Evolutionary conservation across 768 basidiomycete species (phyloP).

Genomic region (Flagelloscypha sp.): DNA sequence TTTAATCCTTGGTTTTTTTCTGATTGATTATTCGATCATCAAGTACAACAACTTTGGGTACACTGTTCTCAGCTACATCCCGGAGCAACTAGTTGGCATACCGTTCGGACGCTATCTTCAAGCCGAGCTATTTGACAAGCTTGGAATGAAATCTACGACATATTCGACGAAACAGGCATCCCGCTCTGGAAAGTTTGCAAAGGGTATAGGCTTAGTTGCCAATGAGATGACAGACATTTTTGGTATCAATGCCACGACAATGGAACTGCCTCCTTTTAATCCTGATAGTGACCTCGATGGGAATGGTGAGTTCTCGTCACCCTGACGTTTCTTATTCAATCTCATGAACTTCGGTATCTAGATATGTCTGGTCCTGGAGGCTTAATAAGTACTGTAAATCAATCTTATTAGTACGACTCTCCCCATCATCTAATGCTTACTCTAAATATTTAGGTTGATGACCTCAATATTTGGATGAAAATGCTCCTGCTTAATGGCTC

Average conservation of each 20-base stretch:
- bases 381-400: conserved; percentile 18
- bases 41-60: conserved; percentile 18
- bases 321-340: too few relatives aligned
- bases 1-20: too few relatives aligned
- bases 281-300: too few relatives aligned
- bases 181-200: not conserved
- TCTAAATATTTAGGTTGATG: not conserved
- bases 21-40: too few relatives aligned
- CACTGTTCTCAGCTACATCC: conserved; percentile 11
- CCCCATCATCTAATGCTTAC: not conserved
- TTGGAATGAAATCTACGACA: conserved; percentile 13
- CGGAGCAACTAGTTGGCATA: conserved; percentile 6
- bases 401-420: conserved; percentile 16
- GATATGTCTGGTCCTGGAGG: conserved; percentile 22
- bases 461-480: conserved; percentile 22
- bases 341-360: too few relatives aligned
- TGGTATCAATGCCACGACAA: too few relatives aligned
- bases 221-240: too few relatives aligned
- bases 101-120: conserved; percentile 8
- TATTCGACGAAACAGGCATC: conserved; percentile 6
- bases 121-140: conserved; percentile 9
- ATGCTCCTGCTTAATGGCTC: conserved; percentile 18
- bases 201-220: too few relatives aligned
- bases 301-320: too few relatives aligned
- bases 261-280: too few relatives aligned